These are phyloP conservation scores for Lactarius evosmus DNA, from an alignment of 768 basidiomycete genomes.

Conservation along the genomic window DNA sequence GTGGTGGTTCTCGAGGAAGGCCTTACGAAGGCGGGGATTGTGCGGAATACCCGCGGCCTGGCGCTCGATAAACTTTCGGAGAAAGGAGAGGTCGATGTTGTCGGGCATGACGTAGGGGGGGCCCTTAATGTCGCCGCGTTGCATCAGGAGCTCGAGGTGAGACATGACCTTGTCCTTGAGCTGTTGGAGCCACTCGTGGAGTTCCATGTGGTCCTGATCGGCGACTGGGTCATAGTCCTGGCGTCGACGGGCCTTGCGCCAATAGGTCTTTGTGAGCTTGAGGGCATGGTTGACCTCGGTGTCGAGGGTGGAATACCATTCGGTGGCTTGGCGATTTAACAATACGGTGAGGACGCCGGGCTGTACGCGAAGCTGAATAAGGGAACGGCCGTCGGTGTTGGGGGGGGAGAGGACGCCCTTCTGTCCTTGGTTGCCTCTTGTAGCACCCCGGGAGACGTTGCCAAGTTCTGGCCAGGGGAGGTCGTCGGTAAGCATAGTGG, in stretches of 20 bases:
- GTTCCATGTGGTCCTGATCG: constrained; percentile 86
- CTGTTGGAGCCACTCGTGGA: constrained; percentile 85
- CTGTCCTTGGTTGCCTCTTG: constrained; percentile 81
- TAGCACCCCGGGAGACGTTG: constrained; percentile 80
- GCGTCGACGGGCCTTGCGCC: constrained; percentile 70
- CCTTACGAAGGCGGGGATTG: constrained; percentile 66
- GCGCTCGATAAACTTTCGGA: constrained; percentile 79
- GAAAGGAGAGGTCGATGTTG: constrained; percentile 70
- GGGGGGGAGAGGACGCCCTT: constrained; percentile 72
- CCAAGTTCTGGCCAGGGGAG: constrained; percentile 84
- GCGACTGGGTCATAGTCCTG: constrained; percentile 84
- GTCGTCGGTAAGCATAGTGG: constrained; percentile 58
- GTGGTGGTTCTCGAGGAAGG: constrained; percentile 23
- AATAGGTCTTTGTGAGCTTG: constrained; percentile 82
- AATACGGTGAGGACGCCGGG: constrained; percentile 77
- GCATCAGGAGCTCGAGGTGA: constrained; percentile 81
- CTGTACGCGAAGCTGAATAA: constrained; percentile 78
- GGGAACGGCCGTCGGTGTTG: constrained; percentile 70
- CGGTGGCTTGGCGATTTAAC: constrained; percentile 71
- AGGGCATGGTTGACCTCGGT: constrained; percentile 75
- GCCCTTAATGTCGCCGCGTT: constrained; percentile 82
- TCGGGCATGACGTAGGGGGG: constrained; percentile 82
- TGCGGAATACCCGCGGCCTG: constrained; percentile 73
- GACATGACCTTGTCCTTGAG: constrained; percentile 89
- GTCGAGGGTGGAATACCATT: constrained; percentile 80